Conservation (phyloP, 306 rosid genomes). For the Ormosia semicastrata region DNA sequence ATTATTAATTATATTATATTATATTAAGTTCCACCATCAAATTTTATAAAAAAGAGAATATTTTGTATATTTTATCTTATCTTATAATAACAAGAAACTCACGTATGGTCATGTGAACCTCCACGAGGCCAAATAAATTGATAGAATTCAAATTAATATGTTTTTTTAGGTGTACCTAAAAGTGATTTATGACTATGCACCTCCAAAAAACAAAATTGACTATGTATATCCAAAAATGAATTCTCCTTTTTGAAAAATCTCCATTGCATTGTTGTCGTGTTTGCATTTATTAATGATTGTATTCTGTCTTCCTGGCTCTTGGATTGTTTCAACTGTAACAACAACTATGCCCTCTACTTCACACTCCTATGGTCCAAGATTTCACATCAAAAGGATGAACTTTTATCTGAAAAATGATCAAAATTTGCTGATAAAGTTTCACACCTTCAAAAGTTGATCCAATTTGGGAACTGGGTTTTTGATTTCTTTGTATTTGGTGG, state of each 20-base stretch:
- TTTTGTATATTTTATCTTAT: too few relatives aligned
- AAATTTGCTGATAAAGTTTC: conserved; percentile 11
- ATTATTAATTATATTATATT: too few relatives aligned
- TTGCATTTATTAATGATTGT: not conserved
- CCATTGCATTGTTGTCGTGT: not conserved
- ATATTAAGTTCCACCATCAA: too few relatives aligned
- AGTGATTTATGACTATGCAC: too few relatives aligned
- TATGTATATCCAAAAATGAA: too few relatives aligned
- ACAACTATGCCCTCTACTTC: not conserved
- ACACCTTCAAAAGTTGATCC: conserved; percentile 21
- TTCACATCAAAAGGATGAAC: conserved; percentile 10
- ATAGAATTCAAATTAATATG: too few relatives aligned
- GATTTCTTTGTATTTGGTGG: not conserved
- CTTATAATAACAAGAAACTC: too few relatives aligned
- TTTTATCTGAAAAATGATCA: conserved; percentile 19
- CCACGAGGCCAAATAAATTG: too few relatives aligned
- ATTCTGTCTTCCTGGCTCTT: not conserved
- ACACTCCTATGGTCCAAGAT: not conserved
- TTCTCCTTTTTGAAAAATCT: not conserved
- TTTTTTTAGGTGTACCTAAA: too few relatives aligned
- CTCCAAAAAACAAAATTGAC: too few relatives aligned
- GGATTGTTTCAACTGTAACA: conserved; percentile 17
- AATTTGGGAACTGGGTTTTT: conserved; percentile 30
- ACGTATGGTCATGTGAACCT: too few relatives aligned
- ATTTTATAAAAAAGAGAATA: too few relatives aligned